A percentile compares a stretch with the other conserved stretches of the same genome.
Conservation (phyloP, 805 yeast species). For the Candida coquimbonensis region DNA sequence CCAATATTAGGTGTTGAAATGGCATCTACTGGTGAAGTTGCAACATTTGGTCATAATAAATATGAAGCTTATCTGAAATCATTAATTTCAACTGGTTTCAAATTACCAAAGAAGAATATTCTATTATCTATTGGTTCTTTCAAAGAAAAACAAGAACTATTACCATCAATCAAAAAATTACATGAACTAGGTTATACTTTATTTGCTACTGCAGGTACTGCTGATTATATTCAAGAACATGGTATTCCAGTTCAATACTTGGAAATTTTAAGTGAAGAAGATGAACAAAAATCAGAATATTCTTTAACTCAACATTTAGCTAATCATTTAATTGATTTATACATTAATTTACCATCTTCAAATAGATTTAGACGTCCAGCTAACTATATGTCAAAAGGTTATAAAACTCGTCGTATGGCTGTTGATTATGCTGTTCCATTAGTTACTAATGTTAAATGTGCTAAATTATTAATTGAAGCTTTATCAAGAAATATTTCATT, state of each 20-base stretch:
- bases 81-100: slow-evolving; percentile 90
- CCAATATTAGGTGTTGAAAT: slow-evolving; percentile 97
- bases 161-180: slow-evolving; percentile 79
- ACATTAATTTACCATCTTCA: slow-evolving; percentile 93
- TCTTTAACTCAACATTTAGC: slow-evolving; percentile 95
- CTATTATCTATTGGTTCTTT: slow-evolving; percentile 91
- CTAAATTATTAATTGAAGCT: slow-evolving; percentile 94
- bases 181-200: slow-evolving; percentile 80
- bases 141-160: slow-evolving; percentile 90
- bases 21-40: slow-evolving; percentile 99
- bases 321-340: slow-evolving; percentile 90
- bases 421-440: slow-evolving; percentile 97
- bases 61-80: slow-evolving; percentile 97
- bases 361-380: slow-evolving; percentile 99
- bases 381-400: slow-evolving; percentile 94
- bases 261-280: slow-evolving; percentile 72
- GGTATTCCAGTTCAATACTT: slow-evolving; percentile 90
- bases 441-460: slow-evolving; percentile 96
- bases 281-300: slow-evolving; percentile 83
- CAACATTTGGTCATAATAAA: slow-evolving; percentile 91
- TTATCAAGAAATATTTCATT: slow-evolving; percentile 59
- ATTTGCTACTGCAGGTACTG: slow-evolving; percentile 98
- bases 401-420: slow-evolving; percentile 98
- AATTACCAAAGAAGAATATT: slow-evolving; percentile 90
- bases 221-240: slow-evolving; percentile 95